Base-by-base conservation (phyloP, 108 stramenopile genomes). In the Nannochloropsis salina region DNA sequence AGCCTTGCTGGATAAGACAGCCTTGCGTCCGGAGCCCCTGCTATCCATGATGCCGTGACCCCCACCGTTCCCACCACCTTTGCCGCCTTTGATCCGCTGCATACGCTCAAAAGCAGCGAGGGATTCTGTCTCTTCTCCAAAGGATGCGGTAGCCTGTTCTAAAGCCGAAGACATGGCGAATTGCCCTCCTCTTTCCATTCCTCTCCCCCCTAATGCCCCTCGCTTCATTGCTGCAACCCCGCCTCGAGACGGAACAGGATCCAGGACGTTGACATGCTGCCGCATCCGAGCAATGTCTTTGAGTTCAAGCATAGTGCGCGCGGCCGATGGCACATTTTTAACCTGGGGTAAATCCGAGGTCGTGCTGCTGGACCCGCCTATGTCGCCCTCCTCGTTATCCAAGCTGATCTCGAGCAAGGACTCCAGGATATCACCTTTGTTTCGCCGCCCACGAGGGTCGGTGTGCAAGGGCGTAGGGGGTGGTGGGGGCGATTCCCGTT, bases 371-470 rank as follows among this genome's bases (percentile, higher is more conserved):
- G 31, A 31, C 61, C 61, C 61, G 2, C 61, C 61, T 0, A n/a
- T n/a, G 2, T 74, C 6, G 6, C 20, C 61, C 15, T 74, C 61
- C 61, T 74, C 61, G n/a, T 74, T 74, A 15, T 74, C 61, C 61
- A 74, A n/a, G n/a, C 61, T 74, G 1, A 74, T 74, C n/a, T 74
- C 61, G 20, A n/a, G n/a, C 8, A 74, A 74, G 20, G 61, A 74
- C 5, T 74, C 61, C 61, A 74, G 61, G 61, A 74, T 74, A n/a
- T 74, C n/a, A n/a, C 61, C 61, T 74, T 74, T 74, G n/a, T n/a
- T 6, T 74, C 61, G 61, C 61, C 3, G 61, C 4, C 20, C 61
- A 74, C 61, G 61, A 15, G n/a, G 15, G 8, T 74, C 61, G 61
- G 61, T 74, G 6, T 74, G 61, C 61, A 74, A 74, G 15, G 61